Conservation (phyloP, 257 asterid species). For the Solanum chiquidenum region DNA sequence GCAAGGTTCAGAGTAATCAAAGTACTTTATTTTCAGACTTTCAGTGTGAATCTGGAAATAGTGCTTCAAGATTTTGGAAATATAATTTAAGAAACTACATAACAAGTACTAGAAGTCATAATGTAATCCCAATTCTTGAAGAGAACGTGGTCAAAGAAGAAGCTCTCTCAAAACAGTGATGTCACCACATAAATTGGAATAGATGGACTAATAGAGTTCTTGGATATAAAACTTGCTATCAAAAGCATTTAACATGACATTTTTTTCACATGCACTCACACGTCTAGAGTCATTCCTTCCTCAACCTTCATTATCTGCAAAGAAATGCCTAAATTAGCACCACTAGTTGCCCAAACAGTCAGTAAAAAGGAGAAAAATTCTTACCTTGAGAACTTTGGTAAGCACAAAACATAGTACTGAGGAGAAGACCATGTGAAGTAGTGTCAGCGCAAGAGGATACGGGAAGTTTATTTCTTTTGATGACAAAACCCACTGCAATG, state of each 20-base stretch:
- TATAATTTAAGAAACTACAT: not conserved
- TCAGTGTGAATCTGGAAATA: not conserved
- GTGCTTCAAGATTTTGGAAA: not conserved
- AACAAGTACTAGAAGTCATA: not conserved
- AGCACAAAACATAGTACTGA: constrained; percentile 74
- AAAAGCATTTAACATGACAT: not conserved
- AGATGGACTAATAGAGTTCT: not conserved
- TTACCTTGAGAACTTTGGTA: constrained; percentile 86
- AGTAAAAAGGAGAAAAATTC: not conserved
- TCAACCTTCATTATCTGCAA: constrained; percentile 80
- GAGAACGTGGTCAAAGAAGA: not conserved
- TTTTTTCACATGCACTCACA: constrained; percentile 39
- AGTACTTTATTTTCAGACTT: not conserved
- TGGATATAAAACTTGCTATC: not conserved
- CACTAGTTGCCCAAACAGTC: not conserved
- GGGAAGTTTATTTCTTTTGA: constrained; percentile 93
- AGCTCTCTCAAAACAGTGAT: not conserved
- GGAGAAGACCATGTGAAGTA: constrained; percentile 97
- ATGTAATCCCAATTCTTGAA: not conserved
- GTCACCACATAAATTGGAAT: not conserved
- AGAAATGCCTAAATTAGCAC: constrained; percentile 5
- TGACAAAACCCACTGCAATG: constrained; percentile 88
- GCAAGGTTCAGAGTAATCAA: not conserved
- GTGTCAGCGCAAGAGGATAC: constrained; percentile 89
- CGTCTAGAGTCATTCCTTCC: constrained; percentile 92